These are phyloP conservation scores for Patellifolia procumbens DNA, from an alignment of 179 eudicot genomes.

Conservation along the genomic window DNA sequence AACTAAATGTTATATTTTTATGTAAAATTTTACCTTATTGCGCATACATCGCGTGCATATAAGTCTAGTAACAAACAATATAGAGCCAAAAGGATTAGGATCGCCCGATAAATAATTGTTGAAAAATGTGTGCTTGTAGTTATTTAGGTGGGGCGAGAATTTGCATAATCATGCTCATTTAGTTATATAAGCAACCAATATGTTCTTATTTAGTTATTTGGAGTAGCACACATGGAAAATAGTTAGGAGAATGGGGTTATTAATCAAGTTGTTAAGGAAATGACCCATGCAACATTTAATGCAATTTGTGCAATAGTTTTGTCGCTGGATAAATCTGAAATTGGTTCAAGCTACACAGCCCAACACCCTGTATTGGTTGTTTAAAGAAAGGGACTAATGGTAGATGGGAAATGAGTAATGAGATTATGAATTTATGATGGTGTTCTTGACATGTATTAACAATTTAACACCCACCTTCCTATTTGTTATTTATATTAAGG, in stretches of 20 bases:
- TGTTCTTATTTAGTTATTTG: not conserved
- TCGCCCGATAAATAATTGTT: no score
- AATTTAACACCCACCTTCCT: not conserved
- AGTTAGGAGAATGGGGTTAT: conserved; percentile 4
- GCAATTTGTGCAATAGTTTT: not conserved
- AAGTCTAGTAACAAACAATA: no score
- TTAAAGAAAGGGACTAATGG: no score
- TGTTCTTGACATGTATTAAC: not conserved
- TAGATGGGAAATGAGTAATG: not conserved
- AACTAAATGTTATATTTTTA: no score
- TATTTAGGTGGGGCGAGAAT: not conserved
- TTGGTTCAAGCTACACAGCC: not conserved
- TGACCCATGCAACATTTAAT: not conserved
- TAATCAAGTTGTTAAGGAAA: not conserved
- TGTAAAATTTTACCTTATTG: no score
- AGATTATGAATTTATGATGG: not conserved
- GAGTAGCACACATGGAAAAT: not conserved
- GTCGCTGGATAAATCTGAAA: not conserved
- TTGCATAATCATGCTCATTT: no score
- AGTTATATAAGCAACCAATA: not conserved
- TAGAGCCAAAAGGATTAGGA: no score
- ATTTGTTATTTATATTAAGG: not conserved
- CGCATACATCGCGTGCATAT: no score
- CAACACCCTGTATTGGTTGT: no score
- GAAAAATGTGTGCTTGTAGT: no score